Conservation (phyloP, 306 rosid genomes). For the Cicer chorassanicum region DNA sequence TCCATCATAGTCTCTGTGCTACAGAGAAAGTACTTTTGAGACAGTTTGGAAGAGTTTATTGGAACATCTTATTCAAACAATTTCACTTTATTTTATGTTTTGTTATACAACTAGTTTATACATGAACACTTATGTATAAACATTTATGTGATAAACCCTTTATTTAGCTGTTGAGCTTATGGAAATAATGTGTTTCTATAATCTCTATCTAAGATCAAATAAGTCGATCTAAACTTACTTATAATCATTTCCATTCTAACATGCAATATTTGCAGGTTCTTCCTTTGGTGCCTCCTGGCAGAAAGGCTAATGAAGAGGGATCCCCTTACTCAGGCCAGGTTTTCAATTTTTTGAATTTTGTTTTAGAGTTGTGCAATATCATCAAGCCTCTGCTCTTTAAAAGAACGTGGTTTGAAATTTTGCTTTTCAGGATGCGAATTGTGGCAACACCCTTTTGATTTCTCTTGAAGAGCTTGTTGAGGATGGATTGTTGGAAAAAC, state of each 20-base stretch:
- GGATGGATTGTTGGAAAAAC: conserved; percentile 81
- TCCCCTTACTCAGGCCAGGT: conserved; percentile 65
- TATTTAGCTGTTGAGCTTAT: no score
- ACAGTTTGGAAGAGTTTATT: no score
- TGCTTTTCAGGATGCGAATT: conserved; percentile 81
- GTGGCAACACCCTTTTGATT: conserved; percentile 94
- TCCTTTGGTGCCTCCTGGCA: conserved; percentile 96
- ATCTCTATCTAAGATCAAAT: no score
- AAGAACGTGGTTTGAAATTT: conserved; percentile 5
- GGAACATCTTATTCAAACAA: no score
- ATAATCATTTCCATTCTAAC: conserved; percentile 2
- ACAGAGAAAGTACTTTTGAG: no score
- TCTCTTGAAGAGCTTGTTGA: conserved; percentile 87
- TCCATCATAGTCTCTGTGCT: no score
- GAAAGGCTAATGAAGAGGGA: conserved; percentile 87
- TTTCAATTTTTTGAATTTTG: conserved; percentile 8
- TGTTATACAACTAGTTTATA: no score
- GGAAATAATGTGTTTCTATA: no score
- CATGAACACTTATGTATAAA: no score
- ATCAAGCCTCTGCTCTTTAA: conserved; percentile 9
- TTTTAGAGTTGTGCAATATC: not conserved
- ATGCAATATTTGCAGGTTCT: conserved; percentile 61
- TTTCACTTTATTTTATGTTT: no score
- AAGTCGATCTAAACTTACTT: no score
- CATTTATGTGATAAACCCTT: no score